Base-by-base conservation (phyloP, 257 asterid species). In the Scutellaria galericulata region DNA sequence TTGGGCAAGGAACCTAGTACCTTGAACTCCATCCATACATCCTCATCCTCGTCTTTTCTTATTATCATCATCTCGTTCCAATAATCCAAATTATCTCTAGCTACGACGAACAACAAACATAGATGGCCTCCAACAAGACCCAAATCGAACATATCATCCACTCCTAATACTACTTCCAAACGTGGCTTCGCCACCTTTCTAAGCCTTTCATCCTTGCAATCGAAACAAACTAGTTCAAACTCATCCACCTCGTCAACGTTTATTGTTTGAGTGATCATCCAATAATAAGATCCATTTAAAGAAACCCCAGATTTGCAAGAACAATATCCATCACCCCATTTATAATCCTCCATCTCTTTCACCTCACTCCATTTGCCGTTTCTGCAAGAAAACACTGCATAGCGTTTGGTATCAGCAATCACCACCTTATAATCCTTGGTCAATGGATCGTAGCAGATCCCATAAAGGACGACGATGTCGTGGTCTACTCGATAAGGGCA, bases 371-470 rank as follows among this genome's bases (percentile, higher is more conserved):
- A 71, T 2, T 7, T 13, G 6, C 59, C 46, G 13, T 2, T 35
- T 47, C 4, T 35, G 6, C 40, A 58, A 7, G 12, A 58, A 9
- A n/a, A 57, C 10, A 58, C 24, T 11, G 60, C 51, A 6, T 71
- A 59, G 15, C 4, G 8, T 0, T 31, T 6, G n/a, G 0, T 12
- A 59, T 47, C 51, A n/a, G 0, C 41, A 1, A 71, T 24, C 4
- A 71, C 50, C 1, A 59, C 68, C 61, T 46, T 70, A 14, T 70
- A 70, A 24, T 70, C 59, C 46, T 70, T 37, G 5, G 6, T 12
- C 39, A n/a, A 46, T 59, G 60, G 69, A 47, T 71, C 47, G 54
- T 47, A 59, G 15, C 37, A 71, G 35, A 71, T 10, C 61, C 76
- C 76, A 18, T 31, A 4, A 4, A 24, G 27, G 27, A 24, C 27